Evolutionary conservation across 2,329 filamentous ascomycete genomes (phyloP), one percentile per base, ranked within the genome.

Genomic region (Fusarium sp.): DNA sequence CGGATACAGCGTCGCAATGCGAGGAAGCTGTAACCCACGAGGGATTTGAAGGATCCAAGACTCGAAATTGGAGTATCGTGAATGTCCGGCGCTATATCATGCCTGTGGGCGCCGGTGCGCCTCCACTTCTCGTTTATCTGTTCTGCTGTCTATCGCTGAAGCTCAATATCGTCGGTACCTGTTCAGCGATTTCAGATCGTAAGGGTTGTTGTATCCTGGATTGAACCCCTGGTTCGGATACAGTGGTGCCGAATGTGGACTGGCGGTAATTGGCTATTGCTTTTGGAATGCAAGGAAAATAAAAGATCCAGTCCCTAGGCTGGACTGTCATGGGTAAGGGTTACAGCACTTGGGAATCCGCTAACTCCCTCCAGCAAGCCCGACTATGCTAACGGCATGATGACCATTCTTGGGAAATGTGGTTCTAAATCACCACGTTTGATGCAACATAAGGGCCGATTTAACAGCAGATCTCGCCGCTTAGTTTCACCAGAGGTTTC

Each of bases 221-320:
- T 15, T 52, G 49, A 48, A 52, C 65, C 65, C 65, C 65, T 62
- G 62, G 62, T 58, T 63, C 57, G 45, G 32, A 43, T 7, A 50
- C 44, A 40, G 60, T 49, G 40, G 59, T 25, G 40, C 63, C 44
- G 39, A 40, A 58, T 48, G 52, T 49, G 63, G 64, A 53, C 46
- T 58, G 65, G 46, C 30, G 44, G 35, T 39, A 41, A 43, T 51
- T 51, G 46, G 11, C 40, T 60, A 39, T 51, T 51, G 46, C 14
- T 41, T 60, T 40, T 23, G 50, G 63, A 45, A 55, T 49, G 20
- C 43, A 35, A 46, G 62, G 58, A 69, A 69, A 69, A 64, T 60
- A 67, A 54, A 70, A 70, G 67, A 70, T 70, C 67, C 62, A 69
- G 53, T 50, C 32, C 56, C 48, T 8, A 19, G 15, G 49, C 15